phyloP scores from a whole-genome alignment of 148 eudicot species.

The Oxyria digyna region DNA sequence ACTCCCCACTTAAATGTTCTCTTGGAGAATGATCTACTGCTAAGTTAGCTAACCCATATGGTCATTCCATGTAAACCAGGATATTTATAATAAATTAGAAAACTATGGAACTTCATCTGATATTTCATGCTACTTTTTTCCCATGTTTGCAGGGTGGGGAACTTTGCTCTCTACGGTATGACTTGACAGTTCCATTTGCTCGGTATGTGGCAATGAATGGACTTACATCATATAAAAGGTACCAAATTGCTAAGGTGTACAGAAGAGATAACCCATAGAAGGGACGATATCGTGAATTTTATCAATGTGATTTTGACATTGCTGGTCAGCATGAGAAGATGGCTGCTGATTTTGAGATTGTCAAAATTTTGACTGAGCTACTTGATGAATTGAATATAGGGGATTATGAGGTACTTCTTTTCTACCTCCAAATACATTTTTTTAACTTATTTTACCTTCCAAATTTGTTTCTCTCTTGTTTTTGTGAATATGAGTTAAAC shows the following conservation, averaged over 20 bases:
- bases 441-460: background rate
- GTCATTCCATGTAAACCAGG: too few relatives aligned
- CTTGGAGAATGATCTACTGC: background rate
- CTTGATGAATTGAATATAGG: constrained; percentile 83
- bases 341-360: constrained; percentile 90
- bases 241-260: constrained; percentile 91
- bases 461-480: background rate
- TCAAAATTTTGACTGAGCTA: constrained; percentile 80
- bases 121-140: background rate
- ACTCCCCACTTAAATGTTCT: background rate
- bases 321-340: constrained; percentile 83
- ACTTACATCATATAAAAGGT: constrained; percentile 75
- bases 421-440: background rate
- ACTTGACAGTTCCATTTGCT: constrained; percentile 90
- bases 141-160: constrained; percentile 70
- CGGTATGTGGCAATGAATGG: constrained; percentile 85
- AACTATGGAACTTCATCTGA: background rate
- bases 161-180: constrained; percentile 90
- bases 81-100: background rate
- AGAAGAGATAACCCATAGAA: constrained; percentile 94
- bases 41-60: background rate
- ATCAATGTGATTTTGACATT: constrained; percentile 94
- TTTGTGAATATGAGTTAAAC: background rate
- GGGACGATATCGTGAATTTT: constrained; percentile 94
- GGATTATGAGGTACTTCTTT: constrained; percentile 67